Base-by-base conservation (phyloP, 371 early-diverging fungal species). In the Gilbertella persicaria region DNA sequence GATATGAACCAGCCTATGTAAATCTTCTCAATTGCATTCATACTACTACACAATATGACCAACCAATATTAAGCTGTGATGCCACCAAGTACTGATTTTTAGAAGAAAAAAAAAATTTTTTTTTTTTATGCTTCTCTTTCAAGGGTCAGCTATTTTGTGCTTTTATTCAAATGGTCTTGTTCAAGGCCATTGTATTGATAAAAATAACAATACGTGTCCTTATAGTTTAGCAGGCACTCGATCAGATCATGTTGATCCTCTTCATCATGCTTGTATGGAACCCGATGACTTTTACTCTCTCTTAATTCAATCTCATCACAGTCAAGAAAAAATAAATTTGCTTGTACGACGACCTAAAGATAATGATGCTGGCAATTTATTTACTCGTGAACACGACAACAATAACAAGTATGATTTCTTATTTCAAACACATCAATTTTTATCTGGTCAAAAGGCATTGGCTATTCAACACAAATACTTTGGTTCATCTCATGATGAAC, bases 191-290 rank as follows among this genome's bases (percentile, higher is more conserved):
- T 55, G 54, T 35, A 42, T 58, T 19, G 29, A 43, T 20, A 35
- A 10, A 10, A 5, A 12, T 12, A 36, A 21, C 12, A 44, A 53
- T n/a, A 24, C 37, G 5, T 52, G 52, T 10, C 52, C 56, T 13
- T 47, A 38, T 19, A 46, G 52, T 29, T 28, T 64, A 13, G 55
- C 46, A 29, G 64, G 64, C 1, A 45, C 42, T n/a, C 44, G 41
- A 24, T 13, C 41, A 2, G 44, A 64, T 46, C 43, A 55, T 20
- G 30, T 14, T 1, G 64, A 64, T 48, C 60, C 59, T 1, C 6
- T 51, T 10, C 59, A 59, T 14, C 50, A 64, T 49, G 64, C 59
- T 23, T 64, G 64, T 26, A 59, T 59, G 64, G 59, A 59, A 8
- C 52, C 52, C 10, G 48, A 55, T 39, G 55, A 58, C 13, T 58